Base-by-base conservation (phyloP, 352 stramenopile genomes). In the Globisporangium recalcitrans region DNA sequence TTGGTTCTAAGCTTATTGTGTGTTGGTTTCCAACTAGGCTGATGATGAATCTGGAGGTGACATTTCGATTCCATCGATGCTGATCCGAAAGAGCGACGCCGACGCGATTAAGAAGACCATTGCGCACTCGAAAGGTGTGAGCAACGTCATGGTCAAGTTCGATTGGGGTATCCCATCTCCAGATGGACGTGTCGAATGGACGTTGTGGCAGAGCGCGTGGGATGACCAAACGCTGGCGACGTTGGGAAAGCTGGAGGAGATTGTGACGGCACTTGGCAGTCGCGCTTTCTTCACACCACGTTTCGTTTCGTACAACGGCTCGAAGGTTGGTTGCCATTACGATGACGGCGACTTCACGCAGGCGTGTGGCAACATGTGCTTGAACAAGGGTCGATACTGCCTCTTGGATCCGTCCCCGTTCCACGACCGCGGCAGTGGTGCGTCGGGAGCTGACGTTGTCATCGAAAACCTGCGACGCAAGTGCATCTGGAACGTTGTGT, bases 371-470 rank as follows among this genome's bases (percentile, higher is more conserved):
- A 98, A 97, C 71, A 92, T 99, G 68, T 99, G 97, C 71, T 93
- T 98, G 22, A 99, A 99, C 80, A 91, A 95, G 64, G 97, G 97
- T 14, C 86, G 96, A 52, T 99, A 99, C 75, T 99, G 97, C 75
- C 80, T 97, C 27, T 82, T 97, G 40, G 97, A 99, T 58, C 85
- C 85, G 22, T 95, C 85, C 21, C 96, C 97, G 36, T 98, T 98
- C 75, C 94, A 98, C 67, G 88, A 98, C 65, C 83, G 93, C 36
- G 85, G 96, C 32, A 70, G 71, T 11, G 96, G 97, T 42, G 88
- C 97, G 10, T 98, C 88, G 14, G 95, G 96, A 47, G 91, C 93
- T 9, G 96, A 99, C 77, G 93, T 99, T 14, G 93, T 98, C 13
- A 75, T 89, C 29, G 94, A 98, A 69, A 92, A 94, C 66, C 70